Conservation (phyloP, 129 eudicot genomes). For the sunflower (Helianthus annuus) region HanXRQr2.0-SUNRISE NC_035448.2:1102633-1103132, state of each 20-base stretch:
- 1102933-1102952: constrained; percentile 61
- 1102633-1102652: constrained; percentile 88
- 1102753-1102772: constrained; percentile 72
- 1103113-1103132: too few relatives aligned
- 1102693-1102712: constrained; percentile 90
- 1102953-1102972: constrained; percentile 84
- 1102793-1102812: neutral
- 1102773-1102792: neutral
- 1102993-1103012: constrained; percentile 4
- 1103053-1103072: neutral
- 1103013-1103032: neutral
- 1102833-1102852: too few relatives aligned
- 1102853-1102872: constrained; percentile 66
- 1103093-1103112: too few relatives aligned
- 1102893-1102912: constrained; percentile 80
- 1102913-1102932: constrained; percentile 98
- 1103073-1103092: too few relatives aligned
- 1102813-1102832: too few relatives aligned
- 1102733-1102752: constrained; percentile 94
- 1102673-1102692: constrained; percentile 71
- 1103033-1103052: neutral
- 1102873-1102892: constrained; percentile 85
- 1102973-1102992: constrained; percentile 93
- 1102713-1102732: constrained; percentile 88
- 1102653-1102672: constrained; percentile 71